These are phyloP conservation scores for Saccharomycopsis crataegensis DNA, from an alignment of 1,139 yeast genomes.

Conservation along the genomic window DNA sequence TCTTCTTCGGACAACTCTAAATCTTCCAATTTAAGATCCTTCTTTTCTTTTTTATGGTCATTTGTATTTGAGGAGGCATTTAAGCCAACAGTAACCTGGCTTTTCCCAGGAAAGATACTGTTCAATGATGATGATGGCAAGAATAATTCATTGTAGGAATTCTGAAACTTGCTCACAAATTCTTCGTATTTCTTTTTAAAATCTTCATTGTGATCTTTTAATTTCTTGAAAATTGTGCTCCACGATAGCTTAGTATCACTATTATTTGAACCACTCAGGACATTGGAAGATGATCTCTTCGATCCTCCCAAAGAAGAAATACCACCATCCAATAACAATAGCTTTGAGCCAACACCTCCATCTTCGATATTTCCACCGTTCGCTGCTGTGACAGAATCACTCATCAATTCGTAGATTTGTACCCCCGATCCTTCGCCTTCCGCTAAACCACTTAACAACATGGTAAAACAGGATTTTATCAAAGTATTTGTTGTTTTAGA, in stretches of 20 bases:
- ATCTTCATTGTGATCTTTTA: slow-evolving; percentile 32
- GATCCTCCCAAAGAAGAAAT: neutral
- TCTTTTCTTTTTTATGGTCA: slow-evolving; percentile 22
- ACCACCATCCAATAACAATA: neutral
- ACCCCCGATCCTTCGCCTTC: slow-evolving; percentile 49
- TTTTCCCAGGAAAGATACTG: neutral
- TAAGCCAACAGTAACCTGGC: neutral
- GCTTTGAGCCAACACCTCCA: neutral
- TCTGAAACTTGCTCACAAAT: slow-evolving; percentile 15
- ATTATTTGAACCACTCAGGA: neutral
- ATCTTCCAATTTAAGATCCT: slow-evolving; percentile 44
- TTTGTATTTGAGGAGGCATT: neutral
- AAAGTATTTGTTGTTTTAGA: slow-evolving; percentile 28
- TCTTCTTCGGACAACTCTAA: slow-evolving; percentile 49
- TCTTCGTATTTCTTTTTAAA: slow-evolving; percentile 8
- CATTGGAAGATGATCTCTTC: no score
- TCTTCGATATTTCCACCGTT: neutral
- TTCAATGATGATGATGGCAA: slow-evolving; percentile 15
- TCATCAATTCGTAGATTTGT: slow-evolving; percentile 36
- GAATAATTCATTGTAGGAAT: slow-evolving; percentile 21
- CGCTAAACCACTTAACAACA: slow-evolving; percentile 69
- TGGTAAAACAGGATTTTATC: slow-evolving; percentile 75
- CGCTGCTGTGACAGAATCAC: slow-evolving; percentile 14
- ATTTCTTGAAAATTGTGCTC: slow-evolving; percentile 48
- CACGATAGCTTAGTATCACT: slow-evolving; percentile 41